Base-by-base conservation (phyloP, 2,329 filamentous ascomycete genomes). In the Neurospora sp. region DNA sequence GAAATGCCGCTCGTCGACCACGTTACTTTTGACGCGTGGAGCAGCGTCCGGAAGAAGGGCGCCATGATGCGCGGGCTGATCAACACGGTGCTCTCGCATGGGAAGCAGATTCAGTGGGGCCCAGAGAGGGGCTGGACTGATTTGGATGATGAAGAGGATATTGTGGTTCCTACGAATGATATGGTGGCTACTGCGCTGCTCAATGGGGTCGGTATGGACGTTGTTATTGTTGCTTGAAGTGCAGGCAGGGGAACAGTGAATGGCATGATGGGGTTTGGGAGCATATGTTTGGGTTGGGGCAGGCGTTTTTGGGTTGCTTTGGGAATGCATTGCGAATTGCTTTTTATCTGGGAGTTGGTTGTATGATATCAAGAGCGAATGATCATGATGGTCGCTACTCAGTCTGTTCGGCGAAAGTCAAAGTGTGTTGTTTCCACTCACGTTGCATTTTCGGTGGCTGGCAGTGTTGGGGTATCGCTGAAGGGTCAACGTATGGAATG, bases 11-110 rank as follows among this genome's bases (percentile, higher is more conserved):
- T 81, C 43, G 77, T 92, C 2, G 76, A 83, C 8, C 81, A 82
- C 1, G 82, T 93, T 23, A 86, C 92, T 75, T 91, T 94, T 72
- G 91, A 94, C 78, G 91, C 86, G 0, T 92, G 85, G 77, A 80
- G 85, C 0, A 86, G 86, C 68, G 89, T 94, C 4, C 87, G 86
- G 77, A 89, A 88, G 76, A 83, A 83, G 1, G 87, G 89, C 15
- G 86, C 84, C 38, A 87, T 94, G 80, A 86, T 93, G 82, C 79
- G 80, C 10, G 86, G 83, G 2, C 80, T 94, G 23, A 77, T 91
- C 8, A 81, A 85, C 1, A 82, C 86, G 4, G 83, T 84, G 1
- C 80, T 79, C 10, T 78, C 82, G 8, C 81, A 83, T 19, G 79
- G 84, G 33, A 84, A 86, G 72, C 79, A 78, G 52, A 83, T 93